These are phyloP conservation scores for Rhynchosporium graminicola DNA, from an alignment of 2,329 filamentous ascomycete genomes.

Conservation along the genomic window DNA sequence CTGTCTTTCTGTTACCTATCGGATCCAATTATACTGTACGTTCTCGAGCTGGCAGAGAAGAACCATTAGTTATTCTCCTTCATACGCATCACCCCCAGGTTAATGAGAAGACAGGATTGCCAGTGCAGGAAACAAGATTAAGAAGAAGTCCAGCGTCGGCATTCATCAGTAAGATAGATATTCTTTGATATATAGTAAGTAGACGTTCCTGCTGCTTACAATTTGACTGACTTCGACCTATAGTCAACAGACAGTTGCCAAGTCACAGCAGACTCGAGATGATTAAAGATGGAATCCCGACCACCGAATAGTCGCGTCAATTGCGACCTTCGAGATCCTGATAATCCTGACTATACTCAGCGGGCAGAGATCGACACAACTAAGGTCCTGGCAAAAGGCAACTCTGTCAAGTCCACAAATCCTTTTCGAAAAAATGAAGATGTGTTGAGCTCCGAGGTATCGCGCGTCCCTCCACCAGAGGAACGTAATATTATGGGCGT, in stretches of 20 bases:
- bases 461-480: constrained; percentile 12
- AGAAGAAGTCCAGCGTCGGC: neutral
- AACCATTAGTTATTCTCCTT: too few species aligned
- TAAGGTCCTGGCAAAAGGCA: neutral
- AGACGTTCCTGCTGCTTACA: too few species aligned
- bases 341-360: neutral
- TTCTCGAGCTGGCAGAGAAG: too few species aligned
- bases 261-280: neutral
- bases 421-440: constrained; percentile 13
- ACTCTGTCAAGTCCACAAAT: constrained; percentile 12
- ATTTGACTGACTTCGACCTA: neutral
- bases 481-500: neutral
- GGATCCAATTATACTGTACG: too few species aligned
- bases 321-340: neutral
- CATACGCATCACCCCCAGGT: neutral
- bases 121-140: neutral
- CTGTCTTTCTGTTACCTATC: too few species aligned
- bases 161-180: neutral
- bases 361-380: neutral
- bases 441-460: neutral
- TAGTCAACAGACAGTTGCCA: neutral
- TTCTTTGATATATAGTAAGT: neutral
- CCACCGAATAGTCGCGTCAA: neutral
- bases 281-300: constrained; percentile 7
- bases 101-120: neutral